phyloP scores from a whole-genome alignment of 1,284 basidiomycete genomes.

The Phaffia rhodozyma region DNA sequence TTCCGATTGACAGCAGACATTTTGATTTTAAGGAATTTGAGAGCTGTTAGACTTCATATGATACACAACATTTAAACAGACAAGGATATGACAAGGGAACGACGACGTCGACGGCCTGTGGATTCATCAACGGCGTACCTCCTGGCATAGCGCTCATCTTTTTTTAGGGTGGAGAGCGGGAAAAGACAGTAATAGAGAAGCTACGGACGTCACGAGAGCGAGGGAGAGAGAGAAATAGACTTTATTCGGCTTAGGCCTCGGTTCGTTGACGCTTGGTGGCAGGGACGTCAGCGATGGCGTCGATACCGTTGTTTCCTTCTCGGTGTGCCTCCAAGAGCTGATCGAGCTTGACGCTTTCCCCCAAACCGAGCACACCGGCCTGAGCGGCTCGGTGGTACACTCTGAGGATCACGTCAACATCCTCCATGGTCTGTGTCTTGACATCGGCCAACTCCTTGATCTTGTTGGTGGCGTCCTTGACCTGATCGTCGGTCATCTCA shows the following conservation, averaged over 20 bases:
- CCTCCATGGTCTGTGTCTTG: conserved; percentile 96
- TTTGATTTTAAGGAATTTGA: too few relatives aligned
- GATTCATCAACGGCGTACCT: too few relatives aligned
- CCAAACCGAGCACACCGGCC: conserved; percentile 71
- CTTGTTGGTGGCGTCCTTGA: conserved; percentile 97
- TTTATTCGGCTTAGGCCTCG: neutral
- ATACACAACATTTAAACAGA: too few relatives aligned
- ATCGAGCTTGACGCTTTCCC: conserved; percentile 77
- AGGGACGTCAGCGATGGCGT: neutral
- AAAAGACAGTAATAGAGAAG: neutral
- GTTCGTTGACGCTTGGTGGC: neutral
- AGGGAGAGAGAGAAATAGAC: neutral
- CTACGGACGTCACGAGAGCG: neutral
- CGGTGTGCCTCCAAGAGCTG: conserved; percentile 45
- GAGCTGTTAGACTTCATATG: too few relatives aligned
- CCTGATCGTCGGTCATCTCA: conserved; percentile 40
- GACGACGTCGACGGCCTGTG: too few relatives aligned
- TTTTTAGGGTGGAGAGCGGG: too few relatives aligned
- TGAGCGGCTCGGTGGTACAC: conserved; percentile 85
- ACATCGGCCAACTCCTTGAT: conserved; percentile 99
- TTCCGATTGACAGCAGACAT: too few relatives aligned
- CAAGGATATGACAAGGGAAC: too few relatives aligned
- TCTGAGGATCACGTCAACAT: conserved; percentile 92
- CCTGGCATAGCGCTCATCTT: too few relatives aligned
- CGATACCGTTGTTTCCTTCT: neutral